These are phyloP conservation scores for Hypoxylon sp. DNA, from an alignment of 2,329 filamentous ascomycete species.

Conservation along the genomic window DNA sequence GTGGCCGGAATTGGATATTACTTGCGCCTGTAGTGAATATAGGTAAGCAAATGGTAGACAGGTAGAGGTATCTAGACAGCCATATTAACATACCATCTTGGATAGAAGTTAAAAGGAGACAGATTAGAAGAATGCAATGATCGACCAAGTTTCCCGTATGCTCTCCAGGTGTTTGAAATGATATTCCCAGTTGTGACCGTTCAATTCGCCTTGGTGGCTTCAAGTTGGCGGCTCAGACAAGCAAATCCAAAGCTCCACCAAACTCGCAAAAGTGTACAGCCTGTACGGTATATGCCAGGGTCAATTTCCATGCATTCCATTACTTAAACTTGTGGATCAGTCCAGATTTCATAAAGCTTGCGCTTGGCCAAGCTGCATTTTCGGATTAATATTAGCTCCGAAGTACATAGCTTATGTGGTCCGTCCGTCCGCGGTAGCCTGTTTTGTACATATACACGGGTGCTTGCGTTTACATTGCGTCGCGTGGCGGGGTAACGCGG, in stretches of 20 bases:
- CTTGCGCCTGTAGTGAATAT: conserved; percentile 66
- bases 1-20: conserved; percentile 88
- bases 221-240: conserved; percentile 37
- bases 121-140: conserved; percentile 4
- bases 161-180: neutral
- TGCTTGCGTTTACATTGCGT: conserved; percentile 1
- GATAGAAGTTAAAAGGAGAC: conserved; percentile 15
- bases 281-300: conserved; percentile 14
- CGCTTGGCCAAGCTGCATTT: conserved; percentile 1
- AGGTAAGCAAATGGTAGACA: conserved; percentile 27
- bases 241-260: conserved; percentile 39
- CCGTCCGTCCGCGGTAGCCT: neutral
- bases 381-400: conserved; percentile 33
- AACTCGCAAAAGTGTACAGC: conserved; percentile 39
- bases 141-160: conserved; percentile 5
- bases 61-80: neutral
- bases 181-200: conserved; percentile 10
- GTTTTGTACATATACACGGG: conserved; percentile 1
- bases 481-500: conserved; percentile 29
- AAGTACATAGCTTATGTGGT: neutral
- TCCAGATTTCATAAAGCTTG: conserved; percentile 41
- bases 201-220: conserved; percentile 21
- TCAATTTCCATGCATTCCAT: conserved; percentile 31
- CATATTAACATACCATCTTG: conserved; percentile 47
- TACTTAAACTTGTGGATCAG: conserved; percentile 29